Conservation (phyloP, 148 eudicot genomes). For the Arbutus unedo region DNA sequence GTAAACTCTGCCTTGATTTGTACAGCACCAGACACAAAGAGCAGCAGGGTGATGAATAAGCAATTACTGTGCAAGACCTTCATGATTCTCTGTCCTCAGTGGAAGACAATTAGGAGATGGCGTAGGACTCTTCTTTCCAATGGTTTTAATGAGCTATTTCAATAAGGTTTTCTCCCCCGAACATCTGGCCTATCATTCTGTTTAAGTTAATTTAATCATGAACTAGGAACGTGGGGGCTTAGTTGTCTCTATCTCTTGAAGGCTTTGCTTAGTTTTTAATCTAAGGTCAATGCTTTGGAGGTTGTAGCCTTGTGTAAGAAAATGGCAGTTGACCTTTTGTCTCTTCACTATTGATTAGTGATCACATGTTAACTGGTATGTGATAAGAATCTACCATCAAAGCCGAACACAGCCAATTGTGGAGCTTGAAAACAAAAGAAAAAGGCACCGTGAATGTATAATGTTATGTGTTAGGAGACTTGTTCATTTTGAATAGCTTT, state of each 20-base stretch:
- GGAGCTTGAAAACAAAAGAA: neutral
- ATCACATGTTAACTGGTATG: neutral
- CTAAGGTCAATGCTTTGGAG: slow-evolving; percentile 21
- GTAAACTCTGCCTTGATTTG: slow-evolving; percentile 19
- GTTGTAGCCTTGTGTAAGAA: slow-evolving; percentile 16
- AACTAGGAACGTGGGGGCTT: slow-evolving; percentile 3
- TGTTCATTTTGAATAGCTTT: neutral
- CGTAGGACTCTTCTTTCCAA: neutral
- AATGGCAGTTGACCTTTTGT: neutral
- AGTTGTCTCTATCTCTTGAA: slow-evolving; percentile 9
- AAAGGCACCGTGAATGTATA: too few relatives aligned
- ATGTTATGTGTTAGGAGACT: too few relatives aligned
- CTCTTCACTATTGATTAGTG: neutral
- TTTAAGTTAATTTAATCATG: neutral
- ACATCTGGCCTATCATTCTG: neutral
- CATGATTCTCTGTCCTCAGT: slow-evolving; percentile 19
- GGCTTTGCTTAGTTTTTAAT: slow-evolving; percentile 4
- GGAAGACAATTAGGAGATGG: slow-evolving; percentile 1
- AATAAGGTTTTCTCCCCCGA: neutral
- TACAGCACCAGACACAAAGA: slow-evolving; percentile 12
- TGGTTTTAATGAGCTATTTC: slow-evolving; percentile 16
- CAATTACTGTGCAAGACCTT: slow-evolving; percentile 11
- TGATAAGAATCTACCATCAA: neutral
- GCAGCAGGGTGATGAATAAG: slow-evolving; percentile 25
- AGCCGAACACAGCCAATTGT: neutral